These are phyloP conservation scores for Penicillium sumatraense DNA, from an alignment of 2,329 filamentous ascomycete species.

Conservation along the genomic window DNA sequence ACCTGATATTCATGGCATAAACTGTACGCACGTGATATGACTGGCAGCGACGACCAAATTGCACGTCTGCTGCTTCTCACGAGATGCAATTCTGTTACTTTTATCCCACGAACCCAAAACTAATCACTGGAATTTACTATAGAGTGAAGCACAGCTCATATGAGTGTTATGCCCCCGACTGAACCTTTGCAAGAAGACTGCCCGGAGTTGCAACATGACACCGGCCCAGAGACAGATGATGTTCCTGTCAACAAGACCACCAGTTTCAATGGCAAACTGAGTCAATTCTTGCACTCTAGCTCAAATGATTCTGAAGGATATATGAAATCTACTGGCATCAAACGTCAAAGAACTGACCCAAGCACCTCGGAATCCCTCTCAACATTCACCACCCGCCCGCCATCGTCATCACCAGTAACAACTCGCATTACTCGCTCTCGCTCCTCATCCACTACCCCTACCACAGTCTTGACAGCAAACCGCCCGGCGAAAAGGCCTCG, in stretches of 20 bases:
- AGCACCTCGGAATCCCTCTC: background rate
- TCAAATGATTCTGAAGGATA: conserved; percentile 1
- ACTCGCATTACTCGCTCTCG: conserved; percentile 23
- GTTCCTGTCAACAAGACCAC: conserved; percentile 39
- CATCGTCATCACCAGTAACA: conserved; percentile 1
- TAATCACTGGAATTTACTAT: background rate
- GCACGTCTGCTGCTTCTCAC: background rate
- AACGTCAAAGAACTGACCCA: conserved; percentile 16
- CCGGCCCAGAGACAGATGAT: conserved; percentile 17
- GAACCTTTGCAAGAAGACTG: background rate
- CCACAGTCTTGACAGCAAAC: background rate
- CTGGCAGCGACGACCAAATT: too few relatives aligned
- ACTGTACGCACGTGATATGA: background rate
- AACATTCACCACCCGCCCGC: background rate
- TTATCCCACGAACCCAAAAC: background rate
- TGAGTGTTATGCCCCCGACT: background rate
- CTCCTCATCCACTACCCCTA: conserved; percentile 15
- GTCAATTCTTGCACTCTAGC: conserved; percentile 36
- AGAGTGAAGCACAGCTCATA: background rate
- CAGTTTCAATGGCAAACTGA: conserved; percentile 42
- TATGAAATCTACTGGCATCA: conserved; percentile 8
- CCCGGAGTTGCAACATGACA: background rate
- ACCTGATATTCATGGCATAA: background rate
- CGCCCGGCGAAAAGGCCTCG: conserved; percentile 13
- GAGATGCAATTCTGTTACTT: background rate